phyloP scores from a whole-genome alignment of 1,284 basidiomycete genomes.

The Termitomyces sp. region DNA sequence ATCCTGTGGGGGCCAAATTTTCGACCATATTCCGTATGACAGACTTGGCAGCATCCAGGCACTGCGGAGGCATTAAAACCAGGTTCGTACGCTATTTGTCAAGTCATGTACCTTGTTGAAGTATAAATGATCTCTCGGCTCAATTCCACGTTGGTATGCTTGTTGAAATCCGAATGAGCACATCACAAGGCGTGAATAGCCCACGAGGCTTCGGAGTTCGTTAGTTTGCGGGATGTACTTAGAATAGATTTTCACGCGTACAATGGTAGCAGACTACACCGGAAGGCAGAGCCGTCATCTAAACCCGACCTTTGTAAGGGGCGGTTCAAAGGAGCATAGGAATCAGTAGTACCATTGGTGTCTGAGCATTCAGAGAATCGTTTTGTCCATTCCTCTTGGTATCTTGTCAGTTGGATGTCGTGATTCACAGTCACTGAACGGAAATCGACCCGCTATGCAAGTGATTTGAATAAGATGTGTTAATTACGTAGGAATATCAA shows the following conservation, averaged over 20 bases:
- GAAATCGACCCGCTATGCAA: conserved; percentile 57
- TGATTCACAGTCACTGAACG: conserved; percentile 55
- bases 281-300: conserved; percentile 61
- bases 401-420: conserved; percentile 52
- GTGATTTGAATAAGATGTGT: background rate
- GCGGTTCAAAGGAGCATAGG: background rate
- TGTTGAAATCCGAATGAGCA: conserved; percentile 83
- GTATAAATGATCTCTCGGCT: conserved; percentile 58
- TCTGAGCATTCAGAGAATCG: conserved; percentile 56
- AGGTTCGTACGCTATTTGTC: background rate
- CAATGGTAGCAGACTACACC: conserved; percentile 72
- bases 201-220: conserved; percentile 49
- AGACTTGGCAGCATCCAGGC: conserved; percentile 63
- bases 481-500: background rate
- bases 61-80: conserved; percentile 36
- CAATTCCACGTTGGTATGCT: conserved; percentile 66
- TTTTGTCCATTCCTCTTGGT: conserved; percentile 59
- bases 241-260: conserved; percentile 32
- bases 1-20: conserved; percentile 63
- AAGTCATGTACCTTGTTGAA: conserved; percentile 54
- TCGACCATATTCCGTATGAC: conserved; percentile 66
- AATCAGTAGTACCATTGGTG: conserved; percentile 37
- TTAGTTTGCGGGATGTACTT: conserved; percentile 17
- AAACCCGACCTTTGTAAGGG: background rate
- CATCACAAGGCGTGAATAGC: conserved; percentile 79